A percentile compares a stretch with the other conserved stretches of the same genome.
Conservation (phyloP, 352 stramenopile species). For the Pythium phragmiticola region DNA sequence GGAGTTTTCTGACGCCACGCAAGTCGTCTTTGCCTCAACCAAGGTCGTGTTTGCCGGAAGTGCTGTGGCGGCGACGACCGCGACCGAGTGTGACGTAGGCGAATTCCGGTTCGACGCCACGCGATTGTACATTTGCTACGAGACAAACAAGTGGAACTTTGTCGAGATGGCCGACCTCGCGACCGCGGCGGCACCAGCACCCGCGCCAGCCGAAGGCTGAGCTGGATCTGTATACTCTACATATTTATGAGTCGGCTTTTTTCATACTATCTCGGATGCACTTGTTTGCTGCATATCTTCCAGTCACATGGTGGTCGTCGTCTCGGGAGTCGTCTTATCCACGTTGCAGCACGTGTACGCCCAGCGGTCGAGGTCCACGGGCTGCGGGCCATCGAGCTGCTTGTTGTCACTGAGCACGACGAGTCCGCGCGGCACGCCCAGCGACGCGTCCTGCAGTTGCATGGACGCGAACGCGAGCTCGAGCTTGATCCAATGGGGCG, state of each 20-base stretch:
- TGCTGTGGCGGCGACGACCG: slow-evolving; percentile 1
- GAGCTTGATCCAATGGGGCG: slow-evolving; percentile 44
- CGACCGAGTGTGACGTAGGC: slow-evolving; percentile 19
- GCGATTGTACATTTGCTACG: slow-evolving; percentile 30
- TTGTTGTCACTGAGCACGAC: slow-evolving; percentile 41
- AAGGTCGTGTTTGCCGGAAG: slow-evolving; percentile 28
- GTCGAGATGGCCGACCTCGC: slow-evolving; percentile 9
- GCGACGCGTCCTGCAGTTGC: slow-evolving; percentile 10
- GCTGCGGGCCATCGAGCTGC: slow-evolving; percentile 1
- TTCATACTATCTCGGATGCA: too few species aligned
- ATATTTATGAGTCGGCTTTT: too few species aligned
- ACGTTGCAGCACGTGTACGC: slow-evolving; percentile 8
- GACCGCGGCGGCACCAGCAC: not conserved
- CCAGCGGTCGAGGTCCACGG: slow-evolving; percentile 6
- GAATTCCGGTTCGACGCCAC: slow-evolving; percentile 31
- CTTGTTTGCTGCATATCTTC: too few species aligned
- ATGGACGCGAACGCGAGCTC: slow-evolving; percentile 14
- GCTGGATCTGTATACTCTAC: too few species aligned
- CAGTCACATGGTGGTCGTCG: not conserved
- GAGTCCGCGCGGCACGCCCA: slow-evolving; percentile 27
- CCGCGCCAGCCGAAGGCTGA: not conserved
- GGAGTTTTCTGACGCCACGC: not conserved
- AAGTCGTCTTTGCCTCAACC: slow-evolving; percentile 1
- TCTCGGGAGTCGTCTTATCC: not conserved
- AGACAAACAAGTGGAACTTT: slow-evolving; percentile 4